phyloP scores from a whole-genome alignment of 257 asterid species.

The Gentiana straminea region DNA sequence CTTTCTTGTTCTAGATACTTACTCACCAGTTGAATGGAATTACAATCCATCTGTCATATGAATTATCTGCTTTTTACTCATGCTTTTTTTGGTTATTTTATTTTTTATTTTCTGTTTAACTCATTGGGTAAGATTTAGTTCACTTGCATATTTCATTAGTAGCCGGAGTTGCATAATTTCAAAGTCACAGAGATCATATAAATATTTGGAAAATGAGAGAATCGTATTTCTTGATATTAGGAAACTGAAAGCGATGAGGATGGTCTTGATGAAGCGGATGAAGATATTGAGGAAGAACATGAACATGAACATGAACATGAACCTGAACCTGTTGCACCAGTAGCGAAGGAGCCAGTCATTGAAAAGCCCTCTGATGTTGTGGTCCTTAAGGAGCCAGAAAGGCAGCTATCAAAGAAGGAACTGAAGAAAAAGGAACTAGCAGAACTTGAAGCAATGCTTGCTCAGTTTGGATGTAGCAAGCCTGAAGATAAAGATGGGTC shows the following conservation, averaged over 20 bases:
- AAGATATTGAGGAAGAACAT: constrained; percentile 62
- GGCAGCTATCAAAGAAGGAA: constrained; percentile 94
- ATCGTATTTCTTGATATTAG: constrained; percentile 11
- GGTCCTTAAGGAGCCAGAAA: constrained; percentile 71
- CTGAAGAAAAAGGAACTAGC: constrained; percentile 93
- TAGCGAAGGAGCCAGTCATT: constrained; percentile 29
- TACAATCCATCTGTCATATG: too few species aligned
- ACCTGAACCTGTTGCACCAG: constrained; percentile 38
- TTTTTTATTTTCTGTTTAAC: too few species aligned
- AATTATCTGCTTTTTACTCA: too few species aligned
- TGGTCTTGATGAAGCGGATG: constrained; percentile 28
- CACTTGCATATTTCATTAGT: neutral
- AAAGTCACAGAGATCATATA: too few species aligned
- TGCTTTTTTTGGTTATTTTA: too few species aligned
- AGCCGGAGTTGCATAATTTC: neutral
- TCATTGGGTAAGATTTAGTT: too few species aligned
- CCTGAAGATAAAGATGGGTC: constrained; percentile 36
- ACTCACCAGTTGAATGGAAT: too few species aligned
- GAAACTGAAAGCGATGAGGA: constrained; percentile 22
- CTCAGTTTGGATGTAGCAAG: constrained; percentile 66
- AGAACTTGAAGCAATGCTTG: constrained; percentile 86
- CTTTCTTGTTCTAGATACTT: too few species aligned
- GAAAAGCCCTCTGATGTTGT: constrained; percentile 33
- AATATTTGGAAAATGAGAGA: too few species aligned
- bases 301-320: constrained; percentile 48